These are phyloP conservation scores for Solanum clarkiae DNA, from an alignment of 257 asterid genomes.

Conservation along the genomic window DNA sequence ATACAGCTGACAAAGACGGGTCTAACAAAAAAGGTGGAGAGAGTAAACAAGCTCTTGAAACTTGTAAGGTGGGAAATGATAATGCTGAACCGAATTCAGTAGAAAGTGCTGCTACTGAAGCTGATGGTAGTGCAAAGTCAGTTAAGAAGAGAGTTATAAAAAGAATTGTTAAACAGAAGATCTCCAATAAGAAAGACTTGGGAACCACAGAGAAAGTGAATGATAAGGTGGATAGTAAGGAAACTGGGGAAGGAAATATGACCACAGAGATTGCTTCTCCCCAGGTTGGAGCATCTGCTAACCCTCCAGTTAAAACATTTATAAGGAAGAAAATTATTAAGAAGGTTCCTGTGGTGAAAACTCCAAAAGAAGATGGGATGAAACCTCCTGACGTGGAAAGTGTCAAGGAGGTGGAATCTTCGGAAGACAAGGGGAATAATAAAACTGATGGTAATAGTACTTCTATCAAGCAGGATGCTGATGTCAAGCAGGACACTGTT, in stretches of 20 bases:
- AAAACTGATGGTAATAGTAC: constrained; percentile 21
- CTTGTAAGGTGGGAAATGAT: constrained; percentile 23
- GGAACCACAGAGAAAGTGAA: constrained; percentile 1
- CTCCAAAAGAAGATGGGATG: constrained; percentile 21
- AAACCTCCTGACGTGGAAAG: constrained; percentile 20
- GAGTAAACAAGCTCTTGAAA: constrained; percentile 22
- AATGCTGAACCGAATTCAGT: constrained; percentile 15
- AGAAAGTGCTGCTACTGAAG: constrained; percentile 23
- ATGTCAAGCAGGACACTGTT: constrained; percentile 27
- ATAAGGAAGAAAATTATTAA: constrained; percentile 47
- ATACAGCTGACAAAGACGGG: constrained; percentile 15
- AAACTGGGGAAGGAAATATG: constrained; percentile 19
- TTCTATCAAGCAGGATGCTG: constrained; percentile 25
- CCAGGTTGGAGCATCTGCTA: constrained; percentile 35
- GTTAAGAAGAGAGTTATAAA: constrained; percentile 73
- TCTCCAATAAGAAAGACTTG: constrained; percentile 8
- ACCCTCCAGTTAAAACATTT: constrained; percentile 42
- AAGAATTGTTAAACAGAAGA: constrained; percentile 28
- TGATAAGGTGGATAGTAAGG: constrained; percentile 27
- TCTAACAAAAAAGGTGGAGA: constrained; percentile 25
- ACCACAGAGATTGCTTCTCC: constrained; percentile 29
- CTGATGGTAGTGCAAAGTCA: constrained; percentile 33
- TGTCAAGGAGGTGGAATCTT: constrained; percentile 21
- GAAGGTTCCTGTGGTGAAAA: constrained; percentile 21
- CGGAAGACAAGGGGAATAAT: constrained; percentile 25